Evolutionary conservation across 352 stramenopile species (phyloP), one percentile per base, ranked within the genome.

Genomic region (Pythium biforme): DNA sequence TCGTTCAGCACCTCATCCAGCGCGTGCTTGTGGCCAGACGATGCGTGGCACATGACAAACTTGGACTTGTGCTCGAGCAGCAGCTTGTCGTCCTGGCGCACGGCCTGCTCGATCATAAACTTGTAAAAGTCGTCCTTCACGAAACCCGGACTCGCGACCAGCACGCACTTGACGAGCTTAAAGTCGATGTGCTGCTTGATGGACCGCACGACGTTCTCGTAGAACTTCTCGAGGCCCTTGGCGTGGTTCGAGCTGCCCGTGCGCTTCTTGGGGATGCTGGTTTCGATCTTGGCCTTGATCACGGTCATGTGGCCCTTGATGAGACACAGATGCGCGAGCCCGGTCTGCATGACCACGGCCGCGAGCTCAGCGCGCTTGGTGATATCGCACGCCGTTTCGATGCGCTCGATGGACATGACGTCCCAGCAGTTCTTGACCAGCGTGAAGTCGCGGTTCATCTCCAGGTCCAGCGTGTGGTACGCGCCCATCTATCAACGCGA

Each of bases 121-220:
- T 98, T 97, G 76, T 97, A 97, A 75, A 99, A 99, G 65, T 99
- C 96, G 62, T 99, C 96, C 70, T 99, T 99, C 60, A 98, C 89
- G 55, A 98, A 98, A 17, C 97, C 97, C 15, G 97, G 97, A 64
- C 88, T 98, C 47, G 92, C 97, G 4, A 99, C 59, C 56, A 99
- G 72, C 56, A 99, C 81, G 57, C 89, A 97, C 74, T 99, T 99
- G 68, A 99, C 85, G 33, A 98, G 90, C 61, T 90, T 88, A 61
- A 99, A 99, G 75, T 99, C 93, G 27, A 99, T 89, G 74, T 99
- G 92, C 63, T 95, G 86, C 56, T 98, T 81, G 67, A 99, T 88
- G 4, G 95, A 97, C 64, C 93, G 87, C 75, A 99, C 97, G 39
- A 99, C 87, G 49, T 96, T 96, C 64, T 98, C 90, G 74, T 98